Conservation (phyloP, 768 basidiomycete genomes). For the Trametes punicea region DNA sequence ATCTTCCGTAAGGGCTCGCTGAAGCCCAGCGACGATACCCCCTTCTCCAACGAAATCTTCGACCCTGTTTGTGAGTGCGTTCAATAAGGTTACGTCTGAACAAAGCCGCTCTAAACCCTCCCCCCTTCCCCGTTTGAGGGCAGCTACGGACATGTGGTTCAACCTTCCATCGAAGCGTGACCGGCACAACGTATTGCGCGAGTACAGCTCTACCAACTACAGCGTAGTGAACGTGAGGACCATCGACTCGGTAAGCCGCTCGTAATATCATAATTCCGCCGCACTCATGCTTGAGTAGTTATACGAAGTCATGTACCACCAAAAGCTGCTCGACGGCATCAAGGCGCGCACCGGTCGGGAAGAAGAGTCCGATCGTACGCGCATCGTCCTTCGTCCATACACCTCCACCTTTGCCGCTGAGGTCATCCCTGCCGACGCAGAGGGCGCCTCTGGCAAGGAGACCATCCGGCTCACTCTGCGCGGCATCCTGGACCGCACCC, state of each 20-base stretch:
- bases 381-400: constrained; percentile 38
- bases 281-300: constrained; percentile 30
- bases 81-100: background rate
- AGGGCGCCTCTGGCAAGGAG: background rate
- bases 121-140: too few relatives aligned
- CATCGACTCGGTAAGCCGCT: constrained; percentile 35
- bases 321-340: constrained; percentile 44
- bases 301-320: constrained; percentile 49
- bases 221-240: constrained; percentile 50
- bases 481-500: constrained; percentile 35
- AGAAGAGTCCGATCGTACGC: constrained; percentile 14
- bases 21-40: constrained; percentile 50
- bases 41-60: constrained; percentile 54
- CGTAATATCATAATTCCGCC: background rate
- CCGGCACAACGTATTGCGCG: constrained; percentile 37
- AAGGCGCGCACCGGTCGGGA: constrained; percentile 30
- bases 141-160: constrained; percentile 43
- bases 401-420: constrained; percentile 36
- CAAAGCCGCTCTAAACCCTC: background rate
- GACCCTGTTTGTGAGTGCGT: constrained; percentile 41
- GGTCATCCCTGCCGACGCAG: constrained; percentile 4
- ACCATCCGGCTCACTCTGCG: constrained; percentile 32
- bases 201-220: constrained; percentile 51
- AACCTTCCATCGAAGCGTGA: constrained; percentile 34
- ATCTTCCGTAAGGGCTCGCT: constrained; percentile 49